Evolutionary conservation across 352 stramenopile species (phyloP), one percentile per base, ranked within the genome.

Genomic region (Pythium folliculosum): DNA sequence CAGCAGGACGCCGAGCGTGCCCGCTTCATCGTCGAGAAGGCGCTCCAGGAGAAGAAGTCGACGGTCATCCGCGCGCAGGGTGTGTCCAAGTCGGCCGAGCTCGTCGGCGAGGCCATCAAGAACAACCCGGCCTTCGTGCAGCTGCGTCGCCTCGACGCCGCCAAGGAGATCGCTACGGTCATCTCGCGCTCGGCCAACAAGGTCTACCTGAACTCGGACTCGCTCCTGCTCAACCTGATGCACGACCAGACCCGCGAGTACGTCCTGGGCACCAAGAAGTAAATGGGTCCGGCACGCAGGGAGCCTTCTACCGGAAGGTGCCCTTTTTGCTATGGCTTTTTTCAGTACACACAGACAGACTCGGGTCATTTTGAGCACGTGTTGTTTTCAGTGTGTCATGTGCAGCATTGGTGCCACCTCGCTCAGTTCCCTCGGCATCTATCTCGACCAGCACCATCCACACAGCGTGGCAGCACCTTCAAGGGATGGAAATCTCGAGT

Each of bases 81-180:
- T 97, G 97, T 99, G 86, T 97, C 98, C 70, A 96, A 99, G 81
- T 98, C 97, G 73, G 97, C 98, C 13, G 90, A 98, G 73, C 90
- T 99, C 35, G 98, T 99, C 77, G 97, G 97, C 63, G 86, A 97
- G 70, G 97, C 98, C 62, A 99, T 99, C 74, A 98, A 99, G 89
- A 97, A 98, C 80, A 99, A 99, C 85, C 97, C 97, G 63, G 98
- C 95, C 48, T 99, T 99, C 82, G 97, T 99, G 81, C 96, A 99
- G 80, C 83, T 99, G 66, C 92, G 97, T 82, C 92, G 97, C 63
- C 98, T 99, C 72, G 97, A 99, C 77, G 94, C 97, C 23, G 97
- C 98, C 35, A 98, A 98, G 79, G 97, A 99, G 59, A 99, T 99
- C 80, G 97, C 98, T 54, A 88, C 94, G 61, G 97, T 97, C 67